These are phyloP conservation scores for Tricholoma terreum DNA, from an alignment of 768 basidiomycete genomes.

Conservation along the genomic window DNA sequence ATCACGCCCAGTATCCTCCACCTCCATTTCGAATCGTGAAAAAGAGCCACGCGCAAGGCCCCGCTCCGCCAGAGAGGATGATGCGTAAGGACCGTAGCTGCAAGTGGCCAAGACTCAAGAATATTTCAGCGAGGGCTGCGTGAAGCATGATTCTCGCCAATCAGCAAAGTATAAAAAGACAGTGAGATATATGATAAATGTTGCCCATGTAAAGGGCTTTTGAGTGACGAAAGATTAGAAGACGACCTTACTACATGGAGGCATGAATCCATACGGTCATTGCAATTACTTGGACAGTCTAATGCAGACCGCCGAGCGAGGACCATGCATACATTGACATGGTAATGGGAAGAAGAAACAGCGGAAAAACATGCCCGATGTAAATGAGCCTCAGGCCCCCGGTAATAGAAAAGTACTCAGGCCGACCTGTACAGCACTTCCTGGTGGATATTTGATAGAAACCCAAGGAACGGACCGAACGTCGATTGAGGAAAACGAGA, in stretches of 20 bases:
- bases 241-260: conserved; percentile 1
- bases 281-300: conserved; percentile 59
- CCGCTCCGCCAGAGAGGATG: conserved; percentile 67
- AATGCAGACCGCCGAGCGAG: conserved; percentile 48
- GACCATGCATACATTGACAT: conserved; percentile 79
- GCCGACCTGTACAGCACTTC: conserved; percentile 52
- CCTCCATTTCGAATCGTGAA: background rate
- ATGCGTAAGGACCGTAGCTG: conserved; percentile 60
- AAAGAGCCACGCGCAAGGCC: conserved; percentile 48
- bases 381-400: conserved; percentile 58
- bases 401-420: conserved; percentile 17
- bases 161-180: conserved; percentile 60
- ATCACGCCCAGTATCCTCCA: too few relatives aligned
- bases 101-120: background rate
- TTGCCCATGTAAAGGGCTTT: conserved; percentile 47
- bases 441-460: conserved; percentile 43
- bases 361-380: conserved; percentile 55
- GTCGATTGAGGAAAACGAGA: conserved; percentile 42
- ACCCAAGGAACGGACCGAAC: conserved; percentile 50
- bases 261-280: conserved; percentile 32
- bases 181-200: conserved; percentile 56
- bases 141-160: too few relatives aligned
- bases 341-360: conserved; percentile 48
- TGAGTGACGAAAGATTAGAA: background rate
- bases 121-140: too few relatives aligned